phyloP scores from a whole-genome alignment of 2,329 filamentous ascomycete genomes.

The Colletotrichum sp. region DNA sequence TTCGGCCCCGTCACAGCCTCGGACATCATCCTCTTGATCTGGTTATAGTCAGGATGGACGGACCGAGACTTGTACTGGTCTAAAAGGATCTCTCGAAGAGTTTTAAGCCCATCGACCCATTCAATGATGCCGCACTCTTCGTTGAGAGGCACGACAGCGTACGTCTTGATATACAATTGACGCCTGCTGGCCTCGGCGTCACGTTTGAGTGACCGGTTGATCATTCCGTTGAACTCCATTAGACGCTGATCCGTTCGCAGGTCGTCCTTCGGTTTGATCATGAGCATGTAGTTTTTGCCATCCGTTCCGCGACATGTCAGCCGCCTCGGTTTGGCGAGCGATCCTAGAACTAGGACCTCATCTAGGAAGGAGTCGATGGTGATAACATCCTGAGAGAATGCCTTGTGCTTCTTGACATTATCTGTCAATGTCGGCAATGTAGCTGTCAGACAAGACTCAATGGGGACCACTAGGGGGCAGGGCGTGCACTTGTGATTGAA shows the following conservation, averaged over 20 bases:
- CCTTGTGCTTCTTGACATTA: conserved; percentile 76
- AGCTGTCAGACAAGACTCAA: conserved; percentile 83
- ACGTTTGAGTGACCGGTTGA: conserved; percentile 91
- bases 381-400: conserved; percentile 86
- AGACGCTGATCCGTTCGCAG: conserved; percentile 95
- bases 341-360: conserved; percentile 88
- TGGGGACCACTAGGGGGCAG: conserved; percentile 85
- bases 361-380: conserved; percentile 84
- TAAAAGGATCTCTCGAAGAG: conserved; percentile 88
- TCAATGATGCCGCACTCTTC: conserved; percentile 98
- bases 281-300: conserved; percentile 83
- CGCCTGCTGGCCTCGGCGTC: conserved; percentile 90
- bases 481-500: conserved; percentile 88
- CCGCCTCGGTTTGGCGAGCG: conserved; percentile 89
- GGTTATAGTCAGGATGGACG: conserved; percentile 71
- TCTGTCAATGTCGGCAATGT: conserved; percentile 79
- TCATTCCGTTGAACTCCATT: conserved; percentile 99
- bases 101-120: conserved; percentile 97
- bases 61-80: conserved; percentile 78
- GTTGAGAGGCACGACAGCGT: conserved; percentile 94
- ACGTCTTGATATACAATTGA: conserved; percentile 94
- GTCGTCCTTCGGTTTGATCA: conserved; percentile 98
- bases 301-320: conserved; percentile 89
- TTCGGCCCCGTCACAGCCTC: conserved; percentile 61
- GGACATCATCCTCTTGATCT: conserved; percentile 69